Base-by-base conservation (phyloP, 1,139 yeast species). In the Yamadazyma trypodendri region DNA sequence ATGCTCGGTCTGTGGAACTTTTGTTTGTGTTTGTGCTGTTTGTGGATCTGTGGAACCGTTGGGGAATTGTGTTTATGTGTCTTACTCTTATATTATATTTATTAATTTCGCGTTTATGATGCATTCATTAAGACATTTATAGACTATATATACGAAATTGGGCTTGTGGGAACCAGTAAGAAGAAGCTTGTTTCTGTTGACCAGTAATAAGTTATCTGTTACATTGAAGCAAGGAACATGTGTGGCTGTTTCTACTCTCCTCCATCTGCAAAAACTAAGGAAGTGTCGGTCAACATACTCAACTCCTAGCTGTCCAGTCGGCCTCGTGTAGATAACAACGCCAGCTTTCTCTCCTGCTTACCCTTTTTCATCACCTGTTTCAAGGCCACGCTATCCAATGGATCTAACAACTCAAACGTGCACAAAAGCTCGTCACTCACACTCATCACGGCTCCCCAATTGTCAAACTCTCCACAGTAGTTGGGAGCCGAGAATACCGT, bases 371-470 rank as follows among this genome's bases (percentile, higher is more conserved):
- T 84, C 36, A 88, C 95, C 60, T 85, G 96, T 59, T 90, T 89
- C 61, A 92, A 75, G 2, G 97, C 97, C 25, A 85, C 82, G 37
- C 95, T 81, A 61, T 92, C 98, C 54, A 92, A 72, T 7, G 98
- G 98, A 63, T 92, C 96, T 43, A 92, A 69, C 45, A 92, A 73
- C 61, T 92, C 97, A 63, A 92, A 92, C 42, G 92, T 83, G 61
- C 97, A 92, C 44, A 92, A 68, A 46, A 92, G 69, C 51, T 89
- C 97, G 50, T 92, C 97, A 48, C 87, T 81, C 13, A 92, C 97
- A 52, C 95, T 81, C 98, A 92, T 92, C 2, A 92, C 97, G 0
- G 97, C 97, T 16, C 97, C 98, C 97, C 97, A 92, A 57, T 92
- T 92, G 60, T 92, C 97, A 55, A 92, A 92, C 61, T 92, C 98